Evolutionary conservation across 495 filamentous ascomycete species (phyloP), one percentile per base, ranked within the genome.

Genomic region (Trichoderma reesei): DNA sequence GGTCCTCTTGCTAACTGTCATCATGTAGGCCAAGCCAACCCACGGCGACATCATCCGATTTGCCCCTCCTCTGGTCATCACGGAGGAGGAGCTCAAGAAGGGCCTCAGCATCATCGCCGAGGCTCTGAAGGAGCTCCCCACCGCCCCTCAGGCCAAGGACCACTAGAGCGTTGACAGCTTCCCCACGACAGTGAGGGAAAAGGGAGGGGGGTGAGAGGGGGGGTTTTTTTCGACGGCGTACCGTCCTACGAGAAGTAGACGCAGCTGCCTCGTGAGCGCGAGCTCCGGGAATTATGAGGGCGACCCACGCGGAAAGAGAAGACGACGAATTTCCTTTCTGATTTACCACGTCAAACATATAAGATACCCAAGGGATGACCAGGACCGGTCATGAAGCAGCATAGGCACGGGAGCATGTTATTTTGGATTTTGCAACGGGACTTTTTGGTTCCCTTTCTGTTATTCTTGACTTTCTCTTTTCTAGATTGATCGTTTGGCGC

Each of bases 31-130:
- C 65, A 99, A 99, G 83, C 95, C 95, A 10, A 99, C 95, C 41
- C 94, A 98, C 75, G 86, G 96, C 69, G 97, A 98, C 73, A 98
- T 98, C 76, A 98, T 97, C 61, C 87, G 92, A 14, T 92, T 97
- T 65, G 91, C 95, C 42, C 92, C 92, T 63, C 89, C 92, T 41
- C 74, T 96, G 62, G 88, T 93, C 41, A 93, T 99, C 69, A 87
- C 85, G 18, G 89, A 95, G 67, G 86, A 86, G 61, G 86, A 98
- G 79, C 91, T 99, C 59, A 80, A 87, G 66, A 80, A 87, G 65
- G 89, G 89, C 7, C 75, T 96, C 69, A 72, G 71, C 41, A 91
- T 90, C 56, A 80, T 98, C 67, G 85, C 83, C 60, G 85, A 93
- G 69, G 88, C 92, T 16, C 78, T 98, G 69, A 76, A 80, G 46